These are phyloP conservation scores for Cadophora luteo-olivacea DNA, from an alignment of 2,329 filamentous ascomycete genomes.

Conservation along the genomic window DNA sequence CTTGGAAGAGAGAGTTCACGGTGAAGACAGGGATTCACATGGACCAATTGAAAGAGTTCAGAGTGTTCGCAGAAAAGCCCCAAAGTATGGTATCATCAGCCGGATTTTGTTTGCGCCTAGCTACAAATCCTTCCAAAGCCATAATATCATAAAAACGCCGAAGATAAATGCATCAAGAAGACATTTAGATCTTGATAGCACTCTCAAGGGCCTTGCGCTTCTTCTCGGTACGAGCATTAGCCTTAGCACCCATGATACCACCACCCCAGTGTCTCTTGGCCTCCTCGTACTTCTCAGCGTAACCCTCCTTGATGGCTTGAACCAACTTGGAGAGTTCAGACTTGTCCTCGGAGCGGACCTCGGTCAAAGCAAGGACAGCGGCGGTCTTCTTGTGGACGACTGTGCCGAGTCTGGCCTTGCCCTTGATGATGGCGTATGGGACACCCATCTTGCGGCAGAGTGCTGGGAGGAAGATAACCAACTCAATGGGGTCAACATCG, in stretches of 20 bases:
- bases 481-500: conserved; percentile 99
- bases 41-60: conserved; percentile 4
- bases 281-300: conserved; percentile 94
- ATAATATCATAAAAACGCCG: conserved; percentile 46
- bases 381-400: conserved; percentile 99
- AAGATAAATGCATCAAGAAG: conserved; percentile 36
- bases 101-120: conserved; percentile 43
- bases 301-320: conserved; percentile 96
- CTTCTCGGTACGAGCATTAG: conserved; percentile 71
- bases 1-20: background rate
- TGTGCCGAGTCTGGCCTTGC: conserved; percentile 98
- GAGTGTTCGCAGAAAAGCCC: conserved; percentile 19
- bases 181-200: conserved; percentile 94
- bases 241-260: conserved; percentile 99
- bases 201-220: conserved; percentile 86
- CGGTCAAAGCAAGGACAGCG: conserved; percentile 92
- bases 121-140: conserved; percentile 42
- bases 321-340: conserved; percentile 96
- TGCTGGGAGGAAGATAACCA: conserved; percentile 98
- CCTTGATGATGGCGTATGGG: conserved; percentile 99
- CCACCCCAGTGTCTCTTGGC: conserved; percentile 95
- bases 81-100: conserved; percentile 44
- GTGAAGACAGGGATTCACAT: background rate
- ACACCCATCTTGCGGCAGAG: conserved; percentile 99
- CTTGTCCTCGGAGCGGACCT: conserved; percentile 99